These are phyloP conservation scores for Colletotrichum melonis DNA, from an alignment of 2,329 filamentous ascomycete genomes.

Conservation along the genomic window DNA sequence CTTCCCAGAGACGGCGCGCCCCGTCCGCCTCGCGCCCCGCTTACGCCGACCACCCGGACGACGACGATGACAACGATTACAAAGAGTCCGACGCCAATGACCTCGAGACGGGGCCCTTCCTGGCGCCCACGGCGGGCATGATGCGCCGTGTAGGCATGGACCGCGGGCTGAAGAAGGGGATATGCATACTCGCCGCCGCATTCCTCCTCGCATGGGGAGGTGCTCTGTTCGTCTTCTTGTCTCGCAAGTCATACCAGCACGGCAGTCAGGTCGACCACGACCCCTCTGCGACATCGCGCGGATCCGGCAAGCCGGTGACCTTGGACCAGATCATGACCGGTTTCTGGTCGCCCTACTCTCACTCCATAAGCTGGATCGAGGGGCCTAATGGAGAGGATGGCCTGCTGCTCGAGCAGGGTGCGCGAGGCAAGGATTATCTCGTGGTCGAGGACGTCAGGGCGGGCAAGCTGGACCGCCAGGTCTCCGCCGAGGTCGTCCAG, in stretches of 20 bases:
- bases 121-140: slow-evolving; percentile 50
- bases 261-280: slow-evolving; percentile 73
- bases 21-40: slow-evolving; percentile 38
- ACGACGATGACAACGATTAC: slow-evolving; percentile 46
- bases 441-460: slow-evolving; percentile 85
- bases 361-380: slow-evolving; percentile 81
- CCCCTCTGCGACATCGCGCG: slow-evolving; percentile 72
- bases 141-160: slow-evolving; percentile 69
- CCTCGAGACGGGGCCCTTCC: slow-evolving; percentile 66
- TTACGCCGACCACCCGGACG: slow-evolving; percentile 52
- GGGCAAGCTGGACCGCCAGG: slow-evolving; percentile 42
- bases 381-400: slow-evolving; percentile 85
- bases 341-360: slow-evolving; percentile 71
- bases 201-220: slow-evolving; percentile 76
- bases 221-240: slow-evolving; percentile 75
- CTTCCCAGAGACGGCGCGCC: slow-evolving; percentile 21
- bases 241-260: slow-evolving; percentile 73
- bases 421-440: slow-evolving; percentile 76
- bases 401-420: slow-evolving; percentile 79
- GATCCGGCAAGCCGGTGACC: slow-evolving; percentile 78
- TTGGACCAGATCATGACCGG: slow-evolving; percentile 77
- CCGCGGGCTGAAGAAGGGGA: slow-evolving; percentile 69
- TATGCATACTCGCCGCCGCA: slow-evolving; percentile 70
- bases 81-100: slow-evolving; percentile 55
- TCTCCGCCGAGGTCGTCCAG: slow-evolving; percentile 49